Evolutionary conservation across 23 red algal genomes (phyloP).

Genomic region (Gracilaria vermiculophylla): DNA sequence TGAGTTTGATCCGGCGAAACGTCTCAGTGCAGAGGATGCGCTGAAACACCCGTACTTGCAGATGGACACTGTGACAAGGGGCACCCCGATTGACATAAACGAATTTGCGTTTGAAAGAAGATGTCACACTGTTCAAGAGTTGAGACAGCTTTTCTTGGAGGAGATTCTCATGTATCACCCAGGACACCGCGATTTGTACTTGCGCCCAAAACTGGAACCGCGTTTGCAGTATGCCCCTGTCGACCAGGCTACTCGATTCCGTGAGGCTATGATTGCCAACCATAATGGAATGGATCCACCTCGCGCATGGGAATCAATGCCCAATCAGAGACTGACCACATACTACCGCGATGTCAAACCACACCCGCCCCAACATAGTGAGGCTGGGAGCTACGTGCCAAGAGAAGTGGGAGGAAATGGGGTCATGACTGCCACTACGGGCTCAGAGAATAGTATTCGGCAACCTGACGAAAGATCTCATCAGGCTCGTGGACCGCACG

Average conservation of each 20-base stretch:
- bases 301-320: slow-evolving; percentile 67
- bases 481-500: not conserved
- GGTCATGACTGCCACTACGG: slow-evolving; percentile 3
- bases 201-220: slow-evolving; percentile 15
- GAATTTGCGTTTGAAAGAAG: slow-evolving; percentile 96
- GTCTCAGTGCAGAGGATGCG: slow-evolving; percentile 70
- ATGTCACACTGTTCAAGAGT: slow-evolving; percentile 41
- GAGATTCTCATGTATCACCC: slow-evolving; percentile 96
- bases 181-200: slow-evolving; percentile 55
- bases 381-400: not conserved
- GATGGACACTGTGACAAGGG: slow-evolving; percentile 48
- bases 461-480: not conserved
- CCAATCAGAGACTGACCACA: slow-evolving; percentile 43
- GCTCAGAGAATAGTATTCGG: not conserved
- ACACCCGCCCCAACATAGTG: not conserved
- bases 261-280: slow-evolving; percentile 61
- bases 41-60: slow-evolving; percentile 81
- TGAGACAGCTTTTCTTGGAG: slow-evolving; percentile 84
- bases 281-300: slow-evolving; percentile 67
- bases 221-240: slow-evolving; percentile 38
- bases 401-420: not conserved
- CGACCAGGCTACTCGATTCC: slow-evolving; percentile 53
- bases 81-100: slow-evolving; percentile 61
- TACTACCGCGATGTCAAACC: slow-evolving; percentile 20
- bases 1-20: slow-evolving; percentile 80